These are phyloP conservation scores for Penicillium brevicompactum DNA, from an alignment of 2,329 filamentous ascomycete genomes.

Conservation along the genomic window DNA sequence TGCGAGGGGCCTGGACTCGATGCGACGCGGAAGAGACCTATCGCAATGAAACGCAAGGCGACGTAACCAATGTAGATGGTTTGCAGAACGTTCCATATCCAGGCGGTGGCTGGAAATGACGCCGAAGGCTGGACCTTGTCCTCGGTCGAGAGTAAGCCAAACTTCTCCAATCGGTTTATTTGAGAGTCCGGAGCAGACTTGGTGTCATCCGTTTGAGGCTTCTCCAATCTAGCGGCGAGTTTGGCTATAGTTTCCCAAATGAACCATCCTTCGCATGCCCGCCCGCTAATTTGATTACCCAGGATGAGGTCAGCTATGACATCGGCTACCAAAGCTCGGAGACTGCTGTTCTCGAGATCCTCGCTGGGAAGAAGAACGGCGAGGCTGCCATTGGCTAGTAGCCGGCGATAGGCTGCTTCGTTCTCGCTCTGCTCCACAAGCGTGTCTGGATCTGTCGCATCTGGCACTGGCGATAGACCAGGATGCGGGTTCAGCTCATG, in stretches of 20 bases:
- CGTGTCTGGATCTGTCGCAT: conserved; percentile 53
- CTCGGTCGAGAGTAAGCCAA: conserved; percentile 54
- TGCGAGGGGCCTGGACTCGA: conserved; percentile 55
- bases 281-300: conserved; percentile 77
- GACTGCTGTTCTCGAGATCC: conserved; percentile 83
- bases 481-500: conserved; percentile 82
- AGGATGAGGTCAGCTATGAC: conserved; percentile 89
- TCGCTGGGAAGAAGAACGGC: conserved; percentile 87
- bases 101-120: conserved; percentile 40
- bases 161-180: conserved; percentile 56
- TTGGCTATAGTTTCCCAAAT: conserved; percentile 84
- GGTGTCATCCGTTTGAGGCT: conserved; percentile 13
- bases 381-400: conserved; percentile 81
- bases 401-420: conserved; percentile 80
- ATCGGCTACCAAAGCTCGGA: conserved; percentile 81
- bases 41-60: conserved; percentile 66
- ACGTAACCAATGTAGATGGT: conserved; percentile 57
- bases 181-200: conserved; percentile 18
- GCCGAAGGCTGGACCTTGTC: conserved; percentile 31
- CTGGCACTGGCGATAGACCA: conserved; percentile 75
- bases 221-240: conserved; percentile 55
- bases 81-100: conserved; percentile 57
- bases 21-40: conserved; percentile 67
- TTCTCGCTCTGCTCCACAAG: conserved; percentile 68
- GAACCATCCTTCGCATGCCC: conserved; percentile 83